These are phyloP conservation scores for Cryptococcus maquisensis DNA, from an alignment of 1,284 basidiomycete genomes.

Conservation along the genomic window DNA sequence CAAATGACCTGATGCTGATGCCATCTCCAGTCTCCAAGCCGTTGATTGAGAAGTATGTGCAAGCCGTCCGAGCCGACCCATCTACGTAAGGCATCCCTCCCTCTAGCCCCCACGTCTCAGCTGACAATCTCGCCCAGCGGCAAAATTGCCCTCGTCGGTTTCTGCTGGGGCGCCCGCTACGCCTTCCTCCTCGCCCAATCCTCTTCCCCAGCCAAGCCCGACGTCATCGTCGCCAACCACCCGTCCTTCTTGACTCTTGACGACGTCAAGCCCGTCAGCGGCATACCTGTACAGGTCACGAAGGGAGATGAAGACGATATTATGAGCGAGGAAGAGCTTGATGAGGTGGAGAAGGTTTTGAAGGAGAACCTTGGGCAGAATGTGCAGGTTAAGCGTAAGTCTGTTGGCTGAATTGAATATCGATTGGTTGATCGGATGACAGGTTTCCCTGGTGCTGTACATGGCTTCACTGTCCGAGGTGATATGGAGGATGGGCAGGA, in stretches of 20 bases:
- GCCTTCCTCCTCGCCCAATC: conserved; percentile 52
- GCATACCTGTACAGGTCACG: conserved; percentile 40
- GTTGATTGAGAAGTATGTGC: conserved; percentile 38
- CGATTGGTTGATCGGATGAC: neutral
- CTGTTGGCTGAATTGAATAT: neutral
- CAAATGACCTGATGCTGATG: neutral
- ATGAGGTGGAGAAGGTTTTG: conserved; percentile 52
- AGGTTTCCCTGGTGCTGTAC: conserved; percentile 54
- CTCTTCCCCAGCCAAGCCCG: conserved; percentile 62
- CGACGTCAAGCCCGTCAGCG: conserved; percentile 52
- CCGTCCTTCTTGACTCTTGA: conserved; percentile 63
- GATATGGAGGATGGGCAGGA: conserved; percentile 43
- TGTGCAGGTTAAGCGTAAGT: conserved; percentile 53
- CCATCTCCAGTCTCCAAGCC: conserved; percentile 27
- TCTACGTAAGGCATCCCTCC: conserved; percentile 23
- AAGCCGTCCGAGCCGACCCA: conserved; percentile 34
- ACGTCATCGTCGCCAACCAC: conserved; percentile 58
- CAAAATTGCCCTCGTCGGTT: conserved; percentile 31
- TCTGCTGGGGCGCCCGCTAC: conserved; percentile 38
- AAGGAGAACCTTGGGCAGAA: conserved; percentile 56
- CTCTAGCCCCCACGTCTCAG: neutral
- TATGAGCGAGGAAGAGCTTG: conserved; percentile 22
- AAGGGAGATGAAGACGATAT: conserved; percentile 40
- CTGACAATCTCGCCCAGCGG: conserved; percentile 13
- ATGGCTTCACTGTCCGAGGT: conserved; percentile 59